A percentile compares a stretch with the other conserved stretches of the same genome.
Conservation (phyloP, 306 rosid species). For the Dryas octopetala region DNA sequence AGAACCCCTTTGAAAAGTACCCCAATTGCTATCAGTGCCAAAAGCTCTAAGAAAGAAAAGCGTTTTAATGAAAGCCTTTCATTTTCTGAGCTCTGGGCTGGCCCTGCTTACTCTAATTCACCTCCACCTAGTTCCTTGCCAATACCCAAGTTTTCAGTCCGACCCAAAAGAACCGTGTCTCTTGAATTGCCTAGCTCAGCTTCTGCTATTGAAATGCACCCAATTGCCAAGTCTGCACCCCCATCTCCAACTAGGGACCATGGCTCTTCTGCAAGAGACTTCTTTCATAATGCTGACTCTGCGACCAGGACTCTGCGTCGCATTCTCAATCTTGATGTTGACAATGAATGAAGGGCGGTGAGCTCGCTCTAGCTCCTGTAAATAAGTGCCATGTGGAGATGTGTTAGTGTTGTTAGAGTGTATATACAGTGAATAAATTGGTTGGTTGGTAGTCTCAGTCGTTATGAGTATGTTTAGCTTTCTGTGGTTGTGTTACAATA, state of each 20-base stretch:
- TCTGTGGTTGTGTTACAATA: constrained; percentile 32
- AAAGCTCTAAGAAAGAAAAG: constrained; percentile 27
- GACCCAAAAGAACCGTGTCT: constrained; percentile 66
- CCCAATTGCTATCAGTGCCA: constrained; percentile 56
- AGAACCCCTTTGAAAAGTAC: constrained; percentile 35
- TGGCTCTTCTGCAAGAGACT: constrained; percentile 33
- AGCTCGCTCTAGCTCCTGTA: constrained; percentile 42
- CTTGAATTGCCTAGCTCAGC: constrained; percentile 53
- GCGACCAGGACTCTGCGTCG: constrained; percentile 69
- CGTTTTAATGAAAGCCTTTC: constrained; percentile 40
- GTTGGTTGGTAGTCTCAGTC: constrained; percentile 25
- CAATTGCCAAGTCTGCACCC: constrained; percentile 64
- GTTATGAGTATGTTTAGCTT: constrained; percentile 39
- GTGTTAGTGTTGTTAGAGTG: constrained; percentile 27
- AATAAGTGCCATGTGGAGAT: constrained; percentile 19
- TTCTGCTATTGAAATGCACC: constrained; percentile 41
- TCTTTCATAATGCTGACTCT: constrained; percentile 48
- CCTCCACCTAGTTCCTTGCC: constrained; percentile 94
- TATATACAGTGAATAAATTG: constrained; percentile 47
- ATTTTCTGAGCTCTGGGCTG: constrained; percentile 89
- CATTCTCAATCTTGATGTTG: constrained; percentile 67
- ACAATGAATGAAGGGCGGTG: constrained; percentile 40
- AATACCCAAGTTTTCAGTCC: constrained; percentile 71
- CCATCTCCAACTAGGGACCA: constrained; percentile 52
- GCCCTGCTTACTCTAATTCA: constrained; percentile 90